Evolutionary conservation across 1,284 basidiomycete species (phyloP).

Genomic region (Tilletia setariae): DNA sequence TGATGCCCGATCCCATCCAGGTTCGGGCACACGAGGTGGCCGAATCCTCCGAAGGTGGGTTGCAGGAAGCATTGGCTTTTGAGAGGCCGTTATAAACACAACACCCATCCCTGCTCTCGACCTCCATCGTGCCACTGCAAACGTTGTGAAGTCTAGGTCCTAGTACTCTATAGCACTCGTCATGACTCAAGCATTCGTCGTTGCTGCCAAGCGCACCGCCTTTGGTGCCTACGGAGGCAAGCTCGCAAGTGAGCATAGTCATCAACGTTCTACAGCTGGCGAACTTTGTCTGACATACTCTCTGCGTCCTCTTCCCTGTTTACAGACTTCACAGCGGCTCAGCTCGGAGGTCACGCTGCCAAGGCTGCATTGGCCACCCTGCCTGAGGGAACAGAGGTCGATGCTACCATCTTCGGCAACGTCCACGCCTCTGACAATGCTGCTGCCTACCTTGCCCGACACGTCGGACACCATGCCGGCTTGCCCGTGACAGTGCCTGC

Average conservation of each 20-base stretch:
- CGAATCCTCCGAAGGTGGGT: too few relatives aligned
- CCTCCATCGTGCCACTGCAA: too few relatives aligned
- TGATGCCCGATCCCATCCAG: too few relatives aligned
- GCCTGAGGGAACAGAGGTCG: constrained; percentile 56
- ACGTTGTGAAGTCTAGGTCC: too few relatives aligned
- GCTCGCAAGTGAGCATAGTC: constrained; percentile 27
- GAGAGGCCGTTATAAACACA: too few relatives aligned
- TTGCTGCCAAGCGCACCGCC: constrained; percentile 59
- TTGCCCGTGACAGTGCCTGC: constrained; percentile 60
- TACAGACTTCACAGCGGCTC: constrained; percentile 37
- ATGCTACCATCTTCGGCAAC: constrained; percentile 55
- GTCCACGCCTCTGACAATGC: constrained; percentile 56
- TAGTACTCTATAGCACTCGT: too few relatives aligned
- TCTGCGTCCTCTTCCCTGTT: constrained; percentile 57
- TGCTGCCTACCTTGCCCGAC: constrained; percentile 89
- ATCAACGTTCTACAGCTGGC: neutral
- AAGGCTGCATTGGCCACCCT: constrained; percentile 60
- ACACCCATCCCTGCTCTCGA: too few relatives aligned
- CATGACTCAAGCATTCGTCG: constrained; percentile 52
- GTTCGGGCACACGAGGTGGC: too few relatives aligned
- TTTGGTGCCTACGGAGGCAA: constrained; percentile 62
- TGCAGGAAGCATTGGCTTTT: too few relatives aligned
- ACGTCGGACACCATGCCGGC: constrained; percentile 84
- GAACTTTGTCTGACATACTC: constrained; percentile 26
- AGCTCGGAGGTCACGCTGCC: constrained; percentile 60